Percentiles rank a stretch among this genome's conserved stretches.
These are phyloP conservation scores for Fusarium burgessii DNA, from an alignment of 2,329 filamentous ascomycete species.

Conservation along the genomic window DNA sequence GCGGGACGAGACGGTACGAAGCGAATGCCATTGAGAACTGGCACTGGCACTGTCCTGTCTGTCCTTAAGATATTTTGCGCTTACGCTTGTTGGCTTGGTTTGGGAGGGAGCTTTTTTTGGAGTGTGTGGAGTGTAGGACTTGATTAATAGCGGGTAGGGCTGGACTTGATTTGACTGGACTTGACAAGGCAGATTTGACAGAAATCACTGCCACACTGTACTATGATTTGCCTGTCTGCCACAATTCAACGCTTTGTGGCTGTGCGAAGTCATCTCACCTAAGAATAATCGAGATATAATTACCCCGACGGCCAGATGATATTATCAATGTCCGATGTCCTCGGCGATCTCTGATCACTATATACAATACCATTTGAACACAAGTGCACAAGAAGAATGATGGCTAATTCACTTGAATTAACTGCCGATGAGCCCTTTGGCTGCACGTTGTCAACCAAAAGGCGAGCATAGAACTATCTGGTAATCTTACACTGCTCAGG, in stretches of 20 bases:
- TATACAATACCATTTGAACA: constrained; percentile 4
- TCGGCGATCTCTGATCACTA: not conserved
- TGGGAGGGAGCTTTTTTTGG: constrained; percentile 27
- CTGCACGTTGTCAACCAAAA: constrained; percentile 29
- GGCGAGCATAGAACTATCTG: constrained; percentile 8
- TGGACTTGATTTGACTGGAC: constrained; percentile 26
- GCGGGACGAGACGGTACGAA: constrained; percentile 46
- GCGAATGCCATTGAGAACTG: constrained; percentile 31
- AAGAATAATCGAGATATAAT: constrained; percentile 8
- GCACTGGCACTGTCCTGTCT: constrained; percentile 16
- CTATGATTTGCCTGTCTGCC: not conserved
- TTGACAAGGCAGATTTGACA: constrained; percentile 25
- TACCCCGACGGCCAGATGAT: constrained; percentile 17
- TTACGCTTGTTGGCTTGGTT: constrained; percentile 4
- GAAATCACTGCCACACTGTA: not conserved
- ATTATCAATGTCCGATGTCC: not conserved
- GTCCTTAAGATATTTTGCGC: not conserved
- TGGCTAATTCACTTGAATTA: not conserved
- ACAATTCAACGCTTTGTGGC: constrained; percentile 23
- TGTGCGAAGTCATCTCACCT: constrained; percentile 19
- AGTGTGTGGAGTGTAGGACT: constrained; percentile 22
- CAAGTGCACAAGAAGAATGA: constrained; percentile 7
- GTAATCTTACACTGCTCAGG: constrained; percentile 17
- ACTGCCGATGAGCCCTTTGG: constrained; percentile 17
- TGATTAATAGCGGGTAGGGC: constrained; percentile 30